Evolutionary conservation across 2,329 filamentous ascomycete genomes (phyloP).

Genomic region (Botrytis deweyae): DNA sequence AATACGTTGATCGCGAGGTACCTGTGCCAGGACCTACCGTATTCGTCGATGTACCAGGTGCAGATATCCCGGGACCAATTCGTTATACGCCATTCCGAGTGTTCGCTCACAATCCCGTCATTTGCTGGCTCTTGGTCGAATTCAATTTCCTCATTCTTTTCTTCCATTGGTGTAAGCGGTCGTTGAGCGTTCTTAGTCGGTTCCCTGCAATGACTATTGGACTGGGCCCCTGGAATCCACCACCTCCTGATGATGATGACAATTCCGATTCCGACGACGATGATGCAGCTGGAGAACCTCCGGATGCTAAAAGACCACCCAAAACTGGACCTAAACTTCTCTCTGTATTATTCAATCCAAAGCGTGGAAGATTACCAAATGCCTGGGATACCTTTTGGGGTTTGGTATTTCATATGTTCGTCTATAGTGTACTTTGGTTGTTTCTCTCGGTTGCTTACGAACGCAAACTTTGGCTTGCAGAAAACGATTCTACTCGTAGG

Average conservation of each 20-base stretch:
- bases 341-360: neutral
- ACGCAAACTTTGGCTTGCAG: constrained; percentile 14
- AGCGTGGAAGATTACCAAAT: constrained; percentile 3
- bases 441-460: neutral
- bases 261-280: neutral
- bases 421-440: constrained; percentile 10
- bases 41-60: neutral
- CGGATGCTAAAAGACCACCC: neutral
- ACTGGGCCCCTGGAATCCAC: neutral
- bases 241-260: neutral
- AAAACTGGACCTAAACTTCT: neutral
- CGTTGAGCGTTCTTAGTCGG: neutral
- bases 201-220: neutral
- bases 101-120: constrained; percentile 17
- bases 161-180: neutral
- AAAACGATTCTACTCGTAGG: constrained; percentile 20
- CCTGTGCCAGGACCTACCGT: neutral
- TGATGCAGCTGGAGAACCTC: neutral
- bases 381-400: constrained; percentile 4
- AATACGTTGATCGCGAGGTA: neutral
- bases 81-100: constrained; percentile 17
- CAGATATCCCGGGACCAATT: neutral
- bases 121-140: constrained; percentile 23
- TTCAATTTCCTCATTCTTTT: constrained; percentile 15
- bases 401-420: neutral